Percentiles rank a stretch among this genome's conserved stretches.
Evolutionary conservation across 1,284 basidiomycete genomes (phyloP).

Genomic region (Tranzscheliella williamsii): DNA sequence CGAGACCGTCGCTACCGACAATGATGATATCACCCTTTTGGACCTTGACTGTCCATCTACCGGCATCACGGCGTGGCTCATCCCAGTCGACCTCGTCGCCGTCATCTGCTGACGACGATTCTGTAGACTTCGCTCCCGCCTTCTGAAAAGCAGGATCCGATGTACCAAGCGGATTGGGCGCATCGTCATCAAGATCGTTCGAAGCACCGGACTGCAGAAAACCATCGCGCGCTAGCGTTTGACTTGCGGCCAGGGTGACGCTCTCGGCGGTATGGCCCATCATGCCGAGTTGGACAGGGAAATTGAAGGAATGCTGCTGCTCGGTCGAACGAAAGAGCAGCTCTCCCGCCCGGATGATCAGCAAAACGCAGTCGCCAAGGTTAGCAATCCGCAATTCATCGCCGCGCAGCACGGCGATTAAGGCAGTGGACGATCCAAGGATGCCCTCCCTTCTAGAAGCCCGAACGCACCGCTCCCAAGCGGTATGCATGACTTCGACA

Average conservation of each 20-base stretch:
- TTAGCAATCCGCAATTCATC: slow-evolving; percentile 86
- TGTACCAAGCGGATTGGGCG: slow-evolving; percentile 36
- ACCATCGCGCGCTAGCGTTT: slow-evolving; percentile 41
- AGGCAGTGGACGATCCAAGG: slow-evolving; percentile 66
- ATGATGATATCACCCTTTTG: slow-evolving; percentile 85
- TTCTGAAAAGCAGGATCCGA: slow-evolving; percentile 4
- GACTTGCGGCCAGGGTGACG: slow-evolving; percentile 61
- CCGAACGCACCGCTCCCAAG: slow-evolving; percentile 65
- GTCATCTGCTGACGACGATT: not conserved
- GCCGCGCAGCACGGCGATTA: slow-evolving; percentile 68
- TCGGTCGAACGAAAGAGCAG: slow-evolving; percentile 86
- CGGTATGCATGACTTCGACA: slow-evolving; percentile 67
- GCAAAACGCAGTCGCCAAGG: slow-evolving; percentile 81
- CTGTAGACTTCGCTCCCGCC: not conserved
- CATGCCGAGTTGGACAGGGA: slow-evolving; percentile 84
- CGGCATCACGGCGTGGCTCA: slow-evolving; percentile 67
- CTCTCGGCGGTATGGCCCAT: slow-evolving; percentile 71
- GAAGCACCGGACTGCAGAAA: slow-evolving; percentile 41
- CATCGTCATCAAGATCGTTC: slow-evolving; percentile 42
- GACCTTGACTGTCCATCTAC: slow-evolving; percentile 74
- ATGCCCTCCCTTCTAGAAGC: slow-evolving; percentile 64
- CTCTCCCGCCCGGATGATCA: slow-evolving; percentile 76
- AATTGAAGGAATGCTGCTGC: slow-evolving; percentile 96
- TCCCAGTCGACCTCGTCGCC: slow-evolving; percentile 50
- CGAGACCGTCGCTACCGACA: slow-evolving; percentile 83